A percentile compares a stretch with the other conserved stretches of the same genome.
phyloP scores from a whole-genome alignment of 768 basidiomycete genomes.

The Hygrophorus russula region DNA sequence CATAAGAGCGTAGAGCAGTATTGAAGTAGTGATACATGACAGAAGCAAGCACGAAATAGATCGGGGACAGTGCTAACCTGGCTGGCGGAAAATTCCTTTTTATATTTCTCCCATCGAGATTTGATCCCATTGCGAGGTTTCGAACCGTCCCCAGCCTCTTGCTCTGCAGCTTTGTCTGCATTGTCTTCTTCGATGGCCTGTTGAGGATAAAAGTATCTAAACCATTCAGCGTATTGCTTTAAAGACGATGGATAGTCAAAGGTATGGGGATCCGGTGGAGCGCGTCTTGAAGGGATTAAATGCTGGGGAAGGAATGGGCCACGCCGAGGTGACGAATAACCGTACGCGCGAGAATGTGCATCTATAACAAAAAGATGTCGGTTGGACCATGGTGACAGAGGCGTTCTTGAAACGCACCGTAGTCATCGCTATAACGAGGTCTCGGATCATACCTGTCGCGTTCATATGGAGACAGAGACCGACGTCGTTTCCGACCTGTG shows the following conservation, averaged over 20 bases:
- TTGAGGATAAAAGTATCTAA: slow-evolving; percentile 63
- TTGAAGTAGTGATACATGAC: slow-evolving; percentile 17
- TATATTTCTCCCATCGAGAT: slow-evolving; percentile 85
- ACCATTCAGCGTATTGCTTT: slow-evolving; percentile 86
- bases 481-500: slow-evolving; percentile 62
- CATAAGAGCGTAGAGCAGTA: slow-evolving; percentile 13
- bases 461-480: slow-evolving; percentile 75
- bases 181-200: slow-evolving; percentile 76
- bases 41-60: slow-evolving; percentile 9
- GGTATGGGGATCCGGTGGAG: slow-evolving; percentile 70
- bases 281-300: slow-evolving; percentile 42
- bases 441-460: slow-evolving; percentile 76
- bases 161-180: slow-evolving; percentile 75
- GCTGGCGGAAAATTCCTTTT: slow-evolving; percentile 76
- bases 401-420: slow-evolving; percentile 38
- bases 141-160: slow-evolving; percentile 70
- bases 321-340: slow-evolving; percentile 49
- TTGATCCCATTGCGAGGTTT: slow-evolving; percentile 81
- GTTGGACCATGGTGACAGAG: slow-evolving; percentile 2
- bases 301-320: slow-evolving; percentile 36
- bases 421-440: slow-evolving; percentile 73
- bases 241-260: slow-evolving; percentile 73
- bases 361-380: slow-evolving; percentile 27
- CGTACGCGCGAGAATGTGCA: slow-evolving; percentile 51
- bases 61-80: slow-evolving; percentile 56